Evolutionary conservation across 2,329 filamentous ascomycete species (phyloP).

Genomic region (Colletotrichum sp.): DNA sequence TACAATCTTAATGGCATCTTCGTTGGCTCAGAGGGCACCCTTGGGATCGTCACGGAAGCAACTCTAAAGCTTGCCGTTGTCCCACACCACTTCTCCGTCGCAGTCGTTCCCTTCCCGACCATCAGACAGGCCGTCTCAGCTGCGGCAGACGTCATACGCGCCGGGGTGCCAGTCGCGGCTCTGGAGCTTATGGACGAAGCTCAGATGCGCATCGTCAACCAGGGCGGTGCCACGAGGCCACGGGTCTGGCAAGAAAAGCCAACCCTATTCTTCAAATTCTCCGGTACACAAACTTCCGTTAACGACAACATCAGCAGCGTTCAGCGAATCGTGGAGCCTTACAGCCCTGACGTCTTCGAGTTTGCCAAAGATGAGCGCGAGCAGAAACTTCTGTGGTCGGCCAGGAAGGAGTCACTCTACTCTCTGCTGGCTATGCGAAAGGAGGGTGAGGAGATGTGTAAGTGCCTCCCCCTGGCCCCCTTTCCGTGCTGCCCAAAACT

Average conservation of each 20-base stretch:
- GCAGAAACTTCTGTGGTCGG: constrained; percentile 73
- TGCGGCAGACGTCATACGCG: constrained; percentile 68
- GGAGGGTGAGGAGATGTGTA: constrained; percentile 65
- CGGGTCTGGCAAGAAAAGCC: constrained; percentile 69
- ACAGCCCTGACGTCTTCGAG: constrained; percentile 65
- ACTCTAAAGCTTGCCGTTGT: constrained; percentile 72
- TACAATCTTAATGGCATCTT: constrained; percentile 75
- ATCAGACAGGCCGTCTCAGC: constrained; percentile 66
- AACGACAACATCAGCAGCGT: constrained; percentile 60
- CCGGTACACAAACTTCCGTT: constrained; percentile 65
- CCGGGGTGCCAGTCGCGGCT: constrained; percentile 69
- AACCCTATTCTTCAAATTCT: constrained; percentile 78
- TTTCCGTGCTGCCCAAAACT: neutral
- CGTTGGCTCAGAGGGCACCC: constrained; percentile 71
- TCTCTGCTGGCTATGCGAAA: constrained; percentile 70
- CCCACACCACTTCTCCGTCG: constrained; percentile 67
- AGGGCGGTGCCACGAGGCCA: constrained; percentile 60
- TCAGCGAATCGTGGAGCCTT: constrained; percentile 53
- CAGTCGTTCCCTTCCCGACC: constrained; percentile 63
- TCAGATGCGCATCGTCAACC: constrained; percentile 72
- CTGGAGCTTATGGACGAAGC: constrained; percentile 67
- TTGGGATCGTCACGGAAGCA: constrained; percentile 73
- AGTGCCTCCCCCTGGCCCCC: neutral
- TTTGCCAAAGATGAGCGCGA: constrained; percentile 68
- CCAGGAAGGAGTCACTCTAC: constrained; percentile 76